phyloP scores from a whole-genome alignment of 345 rosid genomes.

The Clausena lansium region DNA sequence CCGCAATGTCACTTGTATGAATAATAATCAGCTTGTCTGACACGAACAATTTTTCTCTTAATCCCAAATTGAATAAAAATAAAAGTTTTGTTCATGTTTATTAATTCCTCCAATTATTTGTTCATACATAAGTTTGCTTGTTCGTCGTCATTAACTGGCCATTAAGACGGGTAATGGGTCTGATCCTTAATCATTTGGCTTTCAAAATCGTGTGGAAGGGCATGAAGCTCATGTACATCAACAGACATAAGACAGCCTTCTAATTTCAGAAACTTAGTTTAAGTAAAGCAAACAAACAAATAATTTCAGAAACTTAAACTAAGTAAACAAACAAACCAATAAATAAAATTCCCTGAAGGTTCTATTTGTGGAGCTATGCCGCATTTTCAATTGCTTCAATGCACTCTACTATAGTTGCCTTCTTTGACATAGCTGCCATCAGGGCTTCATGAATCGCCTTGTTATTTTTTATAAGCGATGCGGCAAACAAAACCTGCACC shows the following conservation, averaged over 20 bases:
- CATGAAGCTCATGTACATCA: background rate
- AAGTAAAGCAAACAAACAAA: too few species aligned
- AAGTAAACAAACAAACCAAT: background rate
- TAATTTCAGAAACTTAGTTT: background rate
- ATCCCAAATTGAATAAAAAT: background rate
- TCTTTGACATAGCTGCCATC: slow-evolving; percentile 72
- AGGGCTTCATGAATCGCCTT: slow-evolving; percentile 64
- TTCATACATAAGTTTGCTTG: background rate
- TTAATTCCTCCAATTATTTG: background rate
- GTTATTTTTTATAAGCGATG: slow-evolving; percentile 81
- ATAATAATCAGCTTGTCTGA: slow-evolving; percentile 6
- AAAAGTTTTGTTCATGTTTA: background rate
- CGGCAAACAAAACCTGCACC: slow-evolving; percentile 76
- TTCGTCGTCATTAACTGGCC: background rate
- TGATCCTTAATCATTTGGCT: background rate
- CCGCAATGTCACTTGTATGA: background rate
- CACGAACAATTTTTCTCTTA: background rate
- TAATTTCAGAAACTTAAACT: background rate
- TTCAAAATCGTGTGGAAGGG: background rate
- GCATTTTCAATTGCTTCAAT: slow-evolving; percentile 72
- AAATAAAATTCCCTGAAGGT: background rate
- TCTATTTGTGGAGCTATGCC: slow-evolving; percentile 25
- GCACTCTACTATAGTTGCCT: slow-evolving; percentile 77
- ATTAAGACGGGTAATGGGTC: background rate
- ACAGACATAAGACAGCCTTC: background rate